phyloP scores from a whole-genome alignment of 2,329 filamentous ascomycete genomes.

The Verticillium dahliae region DNA sequence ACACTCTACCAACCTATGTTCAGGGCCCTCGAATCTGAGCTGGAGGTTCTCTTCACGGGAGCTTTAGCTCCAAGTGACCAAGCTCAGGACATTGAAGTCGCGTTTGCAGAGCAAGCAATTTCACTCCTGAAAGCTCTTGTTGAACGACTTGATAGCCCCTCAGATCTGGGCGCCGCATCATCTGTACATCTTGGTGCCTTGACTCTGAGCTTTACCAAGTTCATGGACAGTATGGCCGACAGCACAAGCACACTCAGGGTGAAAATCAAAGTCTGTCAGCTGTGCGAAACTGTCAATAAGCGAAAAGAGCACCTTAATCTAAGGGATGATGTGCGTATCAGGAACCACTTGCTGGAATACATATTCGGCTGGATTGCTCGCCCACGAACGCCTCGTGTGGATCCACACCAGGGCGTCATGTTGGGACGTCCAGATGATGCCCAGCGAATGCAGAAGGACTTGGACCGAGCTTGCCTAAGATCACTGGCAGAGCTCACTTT shows the following conservation, averaged over 20 bases:
- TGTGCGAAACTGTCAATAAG: slow-evolving; percentile 58
- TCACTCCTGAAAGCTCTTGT: slow-evolving; percentile 57
- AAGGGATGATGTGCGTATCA: slow-evolving; percentile 60
- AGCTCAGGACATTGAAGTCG: slow-evolving; percentile 52
- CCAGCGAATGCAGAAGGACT: slow-evolving; percentile 53
- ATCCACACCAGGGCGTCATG: slow-evolving; percentile 26
- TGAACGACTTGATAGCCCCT: slow-evolving; percentile 56
- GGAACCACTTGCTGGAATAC: slow-evolving; percentile 62
- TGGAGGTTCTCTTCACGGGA: slow-evolving; percentile 56
- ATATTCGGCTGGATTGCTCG: slow-evolving; percentile 64
- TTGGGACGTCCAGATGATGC: slow-evolving; percentile 49
- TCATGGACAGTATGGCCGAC: slow-evolving; percentile 53
- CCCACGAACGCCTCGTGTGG: slow-evolving; percentile 43
- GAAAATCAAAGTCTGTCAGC: slow-evolving; percentile 63
- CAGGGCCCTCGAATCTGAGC: slow-evolving; percentile 57
- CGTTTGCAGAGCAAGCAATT: slow-evolving; percentile 62
- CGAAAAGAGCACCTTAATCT: slow-evolving; percentile 64
- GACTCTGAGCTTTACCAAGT: slow-evolving; percentile 61
- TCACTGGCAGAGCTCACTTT: slow-evolving; percentile 61
- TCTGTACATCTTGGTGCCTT: slow-evolving; percentile 58
- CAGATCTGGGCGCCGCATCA: slow-evolving; percentile 55
- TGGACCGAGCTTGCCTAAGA: slow-evolving; percentile 59
- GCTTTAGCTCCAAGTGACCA: slow-evolving; percentile 43
- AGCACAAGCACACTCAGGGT: slow-evolving; percentile 51
- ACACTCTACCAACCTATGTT: slow-evolving; percentile 57